Conservation (phyloP, 2,329 filamentous ascomycete species). For the Xenosphaeropsis pyriputrescens region DNA sequence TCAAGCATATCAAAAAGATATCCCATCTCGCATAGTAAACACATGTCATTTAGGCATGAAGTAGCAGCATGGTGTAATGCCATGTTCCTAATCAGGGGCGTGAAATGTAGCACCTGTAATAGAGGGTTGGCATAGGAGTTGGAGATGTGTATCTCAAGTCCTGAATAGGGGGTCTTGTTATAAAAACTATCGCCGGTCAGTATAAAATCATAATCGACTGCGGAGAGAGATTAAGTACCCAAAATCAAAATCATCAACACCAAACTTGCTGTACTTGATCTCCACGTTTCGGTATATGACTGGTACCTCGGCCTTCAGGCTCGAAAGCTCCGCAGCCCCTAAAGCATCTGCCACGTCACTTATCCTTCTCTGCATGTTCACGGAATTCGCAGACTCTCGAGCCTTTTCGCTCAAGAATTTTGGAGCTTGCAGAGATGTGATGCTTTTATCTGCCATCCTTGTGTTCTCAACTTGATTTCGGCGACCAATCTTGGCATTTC, state of each 20-base stretch:
- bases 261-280: constrained; percentile 98
- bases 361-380: constrained; percentile 22
- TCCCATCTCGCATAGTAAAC: constrained; percentile 84
- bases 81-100: constrained; percentile 73
- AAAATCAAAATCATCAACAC: constrained; percentile 99
- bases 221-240: constrained; percentile 35
- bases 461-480: constrained; percentile 79
- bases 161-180: constrained; percentile 85
- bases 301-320: constrained; percentile 67
- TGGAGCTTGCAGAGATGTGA: constrained; percentile 54
- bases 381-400: constrained; percentile 43
- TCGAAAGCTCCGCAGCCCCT: constrained; percentile 55
- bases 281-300: constrained; percentile 87
- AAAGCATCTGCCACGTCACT: constrained; percentile 48
- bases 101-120: constrained; percentile 83
- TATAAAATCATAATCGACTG: constrained; percentile 4
- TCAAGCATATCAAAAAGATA: constrained; percentile 97
- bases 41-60: constrained; percentile 67
- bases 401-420: constrained; percentile 94
- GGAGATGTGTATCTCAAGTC: constrained; percentile 87
- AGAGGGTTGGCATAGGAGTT: constrained; percentile 94
- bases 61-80: constrained; percentile 81
- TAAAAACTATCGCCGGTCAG: constrained; percentile 50
- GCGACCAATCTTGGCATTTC: constrained; percentile 56
- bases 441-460: constrained; percentile 43